phyloP scores from a whole-genome alignment of 495 filamentous ascomycete genomes.

The Symbiotaphrina buchneri region DNA sequence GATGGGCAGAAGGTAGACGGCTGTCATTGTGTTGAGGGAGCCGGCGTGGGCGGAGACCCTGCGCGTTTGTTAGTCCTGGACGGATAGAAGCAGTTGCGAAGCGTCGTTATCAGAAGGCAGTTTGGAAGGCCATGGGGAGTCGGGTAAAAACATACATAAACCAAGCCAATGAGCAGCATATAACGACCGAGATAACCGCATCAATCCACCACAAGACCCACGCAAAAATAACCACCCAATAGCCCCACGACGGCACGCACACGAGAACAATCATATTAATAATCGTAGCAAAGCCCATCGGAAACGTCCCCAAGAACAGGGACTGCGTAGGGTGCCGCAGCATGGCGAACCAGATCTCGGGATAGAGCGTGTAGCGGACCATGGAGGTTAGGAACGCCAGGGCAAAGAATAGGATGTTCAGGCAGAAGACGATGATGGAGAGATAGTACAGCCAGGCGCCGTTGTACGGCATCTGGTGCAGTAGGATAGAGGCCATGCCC shows the following conservation, averaged over 20 bases:
- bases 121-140: background rate
- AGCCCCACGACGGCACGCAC: conserved; percentile 29
- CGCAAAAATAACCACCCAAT: conserved; percentile 13
- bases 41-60: conserved; percentile 14
- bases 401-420: conserved; percentile 30
- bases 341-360: conserved; percentile 30
- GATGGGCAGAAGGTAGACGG: conserved; percentile 35
- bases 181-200: conserved; percentile 22
- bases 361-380: conserved; percentile 33
- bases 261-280: conserved; percentile 32
- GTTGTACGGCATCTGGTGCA: conserved; percentile 33
- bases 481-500: conserved; percentile 35
- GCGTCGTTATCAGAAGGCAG: background rate
- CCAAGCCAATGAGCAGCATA: conserved; percentile 28
- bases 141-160: conserved; percentile 19
- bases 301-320: conserved; percentile 36
- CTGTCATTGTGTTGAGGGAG: conserved; percentile 27
- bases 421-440: conserved; percentile 25
- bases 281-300: conserved; percentile 40
- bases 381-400: conserved; percentile 20
- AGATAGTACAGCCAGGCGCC: conserved; percentile 27
- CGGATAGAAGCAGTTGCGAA: background rate
- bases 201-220: conserved; percentile 37
- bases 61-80: conserved; percentile 3
- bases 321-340: conserved; percentile 32